Evolutionary conservation across 1,284 basidiomycete genomes (phyloP), one percentile per base, ranked within the genome.

Genomic region (Ustilago curta): DNA sequence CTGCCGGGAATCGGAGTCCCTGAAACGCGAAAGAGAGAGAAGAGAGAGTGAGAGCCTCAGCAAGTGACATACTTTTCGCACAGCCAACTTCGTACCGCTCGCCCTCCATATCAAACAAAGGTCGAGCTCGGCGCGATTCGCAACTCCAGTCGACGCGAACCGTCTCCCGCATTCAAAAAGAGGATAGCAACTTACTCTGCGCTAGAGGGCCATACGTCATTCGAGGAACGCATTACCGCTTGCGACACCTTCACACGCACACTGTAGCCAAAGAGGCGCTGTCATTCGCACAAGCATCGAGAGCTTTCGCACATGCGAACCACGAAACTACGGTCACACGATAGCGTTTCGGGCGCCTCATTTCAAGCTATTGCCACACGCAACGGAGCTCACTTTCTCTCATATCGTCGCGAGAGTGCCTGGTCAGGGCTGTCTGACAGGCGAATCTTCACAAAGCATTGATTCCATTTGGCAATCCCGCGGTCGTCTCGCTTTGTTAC

Each of bases 1-100:
- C 29, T n/a, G n/a, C 29, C 47, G 47, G 47, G 21, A 48, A 48
- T 48, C 47, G 47, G 47, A 48, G 47, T 31, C 27, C 19, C 23
- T 14, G 23, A 48, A 48, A 48, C 47, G 29, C 47, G 47, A 48
- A 29, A 32, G n/a, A 48, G 27, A 48, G 35, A 37, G 29, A 48
- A 48, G 16, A 47, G 27, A 27, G 27, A 27, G 27, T n/a, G n/a
- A n/a, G n/a, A n/a, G 47, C 27, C 29, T 48, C 18, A 19, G 47
- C 47, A 31, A 29, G 23, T 29, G n/a, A 29, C 47, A 11, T 48
- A 18, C n/a, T 48, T 48, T 19, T 12, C 8, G 45, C 25, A 42
- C 35, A 21, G 40, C 40, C 40, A 42, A 42, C 25, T 31, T 31
- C 29, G 27, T 31, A n/a, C 12, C 9, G 29, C 31, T 2, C 18